These are phyloP conservation scores for Amylocarpus encephaloides DNA, from an alignment of 2,329 filamentous ascomycete genomes.

Conservation along the genomic window DNA sequence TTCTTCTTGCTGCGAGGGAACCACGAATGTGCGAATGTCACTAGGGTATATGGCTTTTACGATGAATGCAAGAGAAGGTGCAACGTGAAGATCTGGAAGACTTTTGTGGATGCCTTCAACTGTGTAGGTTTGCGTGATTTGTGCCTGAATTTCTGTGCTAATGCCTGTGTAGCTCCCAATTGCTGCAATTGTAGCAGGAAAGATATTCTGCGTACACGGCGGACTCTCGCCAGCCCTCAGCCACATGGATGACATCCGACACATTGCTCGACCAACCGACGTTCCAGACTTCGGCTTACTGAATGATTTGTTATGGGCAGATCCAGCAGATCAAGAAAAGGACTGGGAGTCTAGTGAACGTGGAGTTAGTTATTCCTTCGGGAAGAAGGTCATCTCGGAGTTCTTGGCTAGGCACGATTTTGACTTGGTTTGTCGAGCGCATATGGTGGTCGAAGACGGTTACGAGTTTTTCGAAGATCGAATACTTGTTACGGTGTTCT, in stretches of 20 bases:
- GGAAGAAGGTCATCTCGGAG: slow-evolving; percentile 95
- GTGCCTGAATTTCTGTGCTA: slow-evolving; percentile 7
- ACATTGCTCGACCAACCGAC: slow-evolving; percentile 91
- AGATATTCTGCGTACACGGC: slow-evolving; percentile 97
- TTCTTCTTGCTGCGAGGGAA: slow-evolving; percentile 94
- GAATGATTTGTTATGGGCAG: slow-evolving; percentile 94
- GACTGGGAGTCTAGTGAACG: slow-evolving; percentile 98
- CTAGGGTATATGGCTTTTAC: slow-evolving; percentile 93
- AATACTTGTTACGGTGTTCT: slow-evolving; percentile 93
- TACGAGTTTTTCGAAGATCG: slow-evolving; percentile 98
- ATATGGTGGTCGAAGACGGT: slow-evolving; percentile 99
- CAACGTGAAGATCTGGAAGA: slow-evolving; percentile 98
- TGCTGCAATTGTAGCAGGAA: slow-evolving; percentile 91
- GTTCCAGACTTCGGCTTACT: slow-evolving; percentile 94
- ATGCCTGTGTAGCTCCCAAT: slow-evolving; percentile 58
- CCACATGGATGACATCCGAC: slow-evolving; percentile 97
- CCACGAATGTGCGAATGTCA: slow-evolving; percentile 95
- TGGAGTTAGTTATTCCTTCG: slow-evolving; percentile 97
- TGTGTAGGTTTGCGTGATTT: slow-evolving; percentile 39
- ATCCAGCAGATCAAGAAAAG: slow-evolving; percentile 94
- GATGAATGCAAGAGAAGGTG: slow-evolving; percentile 95
- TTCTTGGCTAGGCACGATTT: slow-evolving; percentile 94
- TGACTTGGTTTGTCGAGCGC: slow-evolving; percentile 90
- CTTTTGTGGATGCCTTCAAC: slow-evolving; percentile 95
- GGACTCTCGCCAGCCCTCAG: slow-evolving; percentile 85